Conservation (phyloP, 2,329 filamentous ascomycete genomes). For the Penicillium paneum region DNA sequence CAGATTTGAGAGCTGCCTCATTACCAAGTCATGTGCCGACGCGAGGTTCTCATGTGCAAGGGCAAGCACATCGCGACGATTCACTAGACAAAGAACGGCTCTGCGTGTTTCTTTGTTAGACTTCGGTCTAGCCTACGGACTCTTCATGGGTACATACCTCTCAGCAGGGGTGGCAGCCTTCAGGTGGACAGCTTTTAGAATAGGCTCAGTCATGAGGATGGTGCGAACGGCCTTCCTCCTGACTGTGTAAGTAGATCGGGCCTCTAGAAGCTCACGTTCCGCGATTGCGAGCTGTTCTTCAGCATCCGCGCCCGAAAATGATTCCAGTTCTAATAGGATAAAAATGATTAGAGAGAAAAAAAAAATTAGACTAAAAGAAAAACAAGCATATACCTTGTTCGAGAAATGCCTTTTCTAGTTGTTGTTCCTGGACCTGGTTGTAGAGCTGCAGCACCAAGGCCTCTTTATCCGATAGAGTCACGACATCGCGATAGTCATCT, state of each 20-base stretch:
- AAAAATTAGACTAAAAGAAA: not conserved
- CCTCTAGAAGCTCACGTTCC: constrained; percentile 65
- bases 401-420: constrained; percentile 68
- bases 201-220: constrained; percentile 69
- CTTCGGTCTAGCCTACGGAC: constrained; percentile 1
- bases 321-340: constrained; percentile 32
- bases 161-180: constrained; percentile 64
- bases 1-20: constrained; percentile 53
- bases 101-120: constrained; percentile 43
- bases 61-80: constrained; percentile 65
- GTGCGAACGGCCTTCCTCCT: constrained; percentile 66
- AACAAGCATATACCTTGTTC: constrained; percentile 37
- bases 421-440: constrained; percentile 67
- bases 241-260: constrained; percentile 66
- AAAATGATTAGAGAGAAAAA: not conserved
- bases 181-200: constrained; percentile 72
- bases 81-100: constrained; percentile 64
- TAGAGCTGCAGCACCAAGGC: constrained; percentile 65
- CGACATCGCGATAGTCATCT: constrained; percentile 46
- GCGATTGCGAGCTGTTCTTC: constrained; percentile 52
- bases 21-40: constrained; percentile 50
- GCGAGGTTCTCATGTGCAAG: constrained; percentile 61
- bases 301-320: constrained; percentile 49
- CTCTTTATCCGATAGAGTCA: constrained; percentile 65
- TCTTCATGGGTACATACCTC: constrained; percentile 50